Conservation (phyloP, 225 moss, liverwort and hornwort species). For the Lunularia cruciata region DNA sequence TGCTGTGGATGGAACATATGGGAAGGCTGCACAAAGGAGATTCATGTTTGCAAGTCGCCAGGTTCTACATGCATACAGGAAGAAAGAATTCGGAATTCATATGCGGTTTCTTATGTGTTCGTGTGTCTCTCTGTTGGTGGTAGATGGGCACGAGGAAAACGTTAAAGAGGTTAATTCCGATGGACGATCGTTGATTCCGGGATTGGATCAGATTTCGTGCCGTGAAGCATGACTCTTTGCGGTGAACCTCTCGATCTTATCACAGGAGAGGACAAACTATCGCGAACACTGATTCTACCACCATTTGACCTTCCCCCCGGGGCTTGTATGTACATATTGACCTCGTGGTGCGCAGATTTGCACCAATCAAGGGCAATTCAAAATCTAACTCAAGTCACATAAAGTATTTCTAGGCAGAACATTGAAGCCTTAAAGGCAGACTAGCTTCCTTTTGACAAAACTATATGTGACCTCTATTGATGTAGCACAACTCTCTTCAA, state of each 20-base stretch:
- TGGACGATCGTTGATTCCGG: neutral
- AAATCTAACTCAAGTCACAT: neutral
- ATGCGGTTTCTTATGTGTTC: neutral
- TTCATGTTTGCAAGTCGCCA: neutral
- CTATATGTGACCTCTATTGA: conserved; percentile 9
- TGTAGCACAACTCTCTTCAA: neutral
- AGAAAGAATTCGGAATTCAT: neutral
- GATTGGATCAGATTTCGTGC: neutral
- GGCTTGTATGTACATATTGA: conserved; percentile 10
- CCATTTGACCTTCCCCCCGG: neutral
- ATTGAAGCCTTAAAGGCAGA: neutral
- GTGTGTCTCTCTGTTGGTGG: neutral
- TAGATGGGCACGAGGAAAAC: neutral
- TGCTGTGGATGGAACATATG: neutral
- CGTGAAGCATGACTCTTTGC: neutral
- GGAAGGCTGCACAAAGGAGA: neutral
- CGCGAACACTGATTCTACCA: neutral
- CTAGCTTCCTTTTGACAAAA: neutral
- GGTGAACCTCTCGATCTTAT: conserved; percentile 7
- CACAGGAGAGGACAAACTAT: neutral
- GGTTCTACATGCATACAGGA: neutral
- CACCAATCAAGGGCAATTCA: neutral
- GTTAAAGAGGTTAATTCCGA: neutral
- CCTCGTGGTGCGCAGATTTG: neutral
- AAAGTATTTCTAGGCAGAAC: neutral